Percentiles rank a stretch among this genome's conserved stretches.
phyloP scores from a whole-genome alignment of 1,284 basidiomycete genomes.

The Bjerkandera adusta region DNA sequence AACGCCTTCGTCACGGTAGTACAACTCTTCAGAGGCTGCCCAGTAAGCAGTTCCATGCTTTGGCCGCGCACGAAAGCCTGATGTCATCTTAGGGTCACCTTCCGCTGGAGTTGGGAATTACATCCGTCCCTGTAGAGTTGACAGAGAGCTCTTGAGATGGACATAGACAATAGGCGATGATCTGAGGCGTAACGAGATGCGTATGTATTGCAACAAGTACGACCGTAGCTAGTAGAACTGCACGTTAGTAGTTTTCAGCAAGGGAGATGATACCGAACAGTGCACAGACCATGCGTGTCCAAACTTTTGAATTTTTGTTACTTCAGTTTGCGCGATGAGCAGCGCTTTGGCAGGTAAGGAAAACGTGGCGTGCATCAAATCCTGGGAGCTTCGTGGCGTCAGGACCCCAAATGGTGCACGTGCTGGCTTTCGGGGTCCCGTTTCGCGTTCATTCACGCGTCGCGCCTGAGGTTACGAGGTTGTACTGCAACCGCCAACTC shows the following conservation, averaged over 20 bases:
- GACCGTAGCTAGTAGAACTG: no score
- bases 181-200: no score
- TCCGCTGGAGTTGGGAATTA: constrained; percentile 3
- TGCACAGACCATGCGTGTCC: no score
- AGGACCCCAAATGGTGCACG: constrained; percentile 6
- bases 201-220: no score
- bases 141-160: no score
- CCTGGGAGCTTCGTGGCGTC: constrained; percentile 9
- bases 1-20: constrained; percentile 13
- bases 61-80: background rate
- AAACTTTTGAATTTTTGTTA: no score
- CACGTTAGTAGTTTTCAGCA: no score
- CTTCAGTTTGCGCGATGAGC: no score
- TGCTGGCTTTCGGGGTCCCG: background rate
- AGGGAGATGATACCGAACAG: no score
- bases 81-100: constrained; percentile 2
- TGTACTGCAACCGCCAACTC: background rate
- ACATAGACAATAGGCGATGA: no score
- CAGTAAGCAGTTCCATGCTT: constrained; percentile 8
- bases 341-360: no score
- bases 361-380: no score
- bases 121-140: constrained; percentile 3
- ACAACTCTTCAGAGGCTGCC: constrained; percentile 12
- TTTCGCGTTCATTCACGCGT: background rate
- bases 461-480: background rate